Evolutionary conservation across 192 early-diverging fungal species (phyloP), one percentile per base, ranked within the genome.

Genomic region (Podila verticillata): DNA sequence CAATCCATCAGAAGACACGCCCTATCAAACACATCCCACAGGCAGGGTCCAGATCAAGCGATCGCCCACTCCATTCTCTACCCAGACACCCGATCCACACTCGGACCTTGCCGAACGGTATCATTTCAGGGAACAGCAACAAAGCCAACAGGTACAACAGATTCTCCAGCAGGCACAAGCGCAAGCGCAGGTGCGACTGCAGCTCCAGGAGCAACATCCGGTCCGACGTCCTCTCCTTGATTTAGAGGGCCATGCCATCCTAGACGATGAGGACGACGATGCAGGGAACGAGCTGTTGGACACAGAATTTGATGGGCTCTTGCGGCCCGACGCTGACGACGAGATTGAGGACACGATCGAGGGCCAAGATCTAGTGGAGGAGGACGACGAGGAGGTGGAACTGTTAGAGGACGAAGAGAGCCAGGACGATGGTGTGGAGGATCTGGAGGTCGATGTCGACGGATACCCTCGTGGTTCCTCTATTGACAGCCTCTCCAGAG

Each of bases 261-360:
- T 79, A 13, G 75, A 79, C 28, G 75, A 79, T 15, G 65, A 71
- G 9, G 69, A 79, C 44, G 75, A 79, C 19, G 75, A 79, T 29
- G 69, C 65, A 10, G 75, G 75, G 12, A 79, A 79, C 65, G 75
- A 79, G 47, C 34, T 79, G n/a, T 24, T 79, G 20, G 75, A 79
- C 51, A 79, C 75, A 8, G 75, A 79, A 36, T 29, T 62, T 2
- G 75, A 72, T 10, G 65, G 61, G 2, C 35, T 72, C 26, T 61
- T 66, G 12, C 17, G 65, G 12, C 64, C 63, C 20, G 69, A 72
- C 26, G 68, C 47, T 4, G 69, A 67, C 17, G 75, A 79, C n/a
- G 69, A 71, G 26, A 20, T 70, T 36, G 63, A 66, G n/a, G 74
- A 57, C 1, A 77, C 74, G 1, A 65, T 77, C 28, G 74, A 77